Evolutionary conservation across 805 yeast genomes (phyloP), one percentile per base, ranked within the genome.

Genomic region (Wickerhamiella bombiphila): DNA sequence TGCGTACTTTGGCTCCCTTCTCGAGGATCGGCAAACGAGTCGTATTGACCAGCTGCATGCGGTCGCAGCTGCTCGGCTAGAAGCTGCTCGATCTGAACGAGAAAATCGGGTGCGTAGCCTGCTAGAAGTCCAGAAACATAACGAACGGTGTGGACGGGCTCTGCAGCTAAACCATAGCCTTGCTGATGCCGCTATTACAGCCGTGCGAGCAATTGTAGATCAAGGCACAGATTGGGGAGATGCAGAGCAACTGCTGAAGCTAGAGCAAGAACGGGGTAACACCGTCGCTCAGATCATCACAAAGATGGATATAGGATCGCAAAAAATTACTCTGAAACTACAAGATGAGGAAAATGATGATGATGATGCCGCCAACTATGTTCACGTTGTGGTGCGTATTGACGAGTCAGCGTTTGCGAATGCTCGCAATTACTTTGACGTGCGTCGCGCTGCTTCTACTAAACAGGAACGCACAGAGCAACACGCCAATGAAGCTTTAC

Each of bases 181-280:
- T 19, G 83, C 86, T 4, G 91, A 79, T 35, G 70, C 71, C 14
- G 83, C 91, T 34, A 76, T 71, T 42, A 56, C 53, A 5, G 76
- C 80, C 2, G 80, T 88, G 3, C 78, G 76, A 41, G 60, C 64
- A 1, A 59, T 83, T 38, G 44, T 85, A 3, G 75, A 77, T 39
- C 91, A 81, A 52, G 86, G 81, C 45, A 81, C 83, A 82, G 96
- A 88, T 54, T 88, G 98, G 98, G 70, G 71, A 31, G 78, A 82
- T 42, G 86, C 86, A 44, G 94, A 80, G 53, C 73, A 75, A 44
- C 58, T 79, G 40, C 75, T 88, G 36, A 60, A 68, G 34, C 65
- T 74, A 36, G 94, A 88, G 51, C 76, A 81, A 48, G 57, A 62
- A 1, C 69, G 76, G 47, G 76, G 77, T 1, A 80, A 76, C 48